Evolutionary conservation across 495 filamentous ascomycete genomes (phyloP).

Genomic region (Penicillium dipodomyicola): DNA sequence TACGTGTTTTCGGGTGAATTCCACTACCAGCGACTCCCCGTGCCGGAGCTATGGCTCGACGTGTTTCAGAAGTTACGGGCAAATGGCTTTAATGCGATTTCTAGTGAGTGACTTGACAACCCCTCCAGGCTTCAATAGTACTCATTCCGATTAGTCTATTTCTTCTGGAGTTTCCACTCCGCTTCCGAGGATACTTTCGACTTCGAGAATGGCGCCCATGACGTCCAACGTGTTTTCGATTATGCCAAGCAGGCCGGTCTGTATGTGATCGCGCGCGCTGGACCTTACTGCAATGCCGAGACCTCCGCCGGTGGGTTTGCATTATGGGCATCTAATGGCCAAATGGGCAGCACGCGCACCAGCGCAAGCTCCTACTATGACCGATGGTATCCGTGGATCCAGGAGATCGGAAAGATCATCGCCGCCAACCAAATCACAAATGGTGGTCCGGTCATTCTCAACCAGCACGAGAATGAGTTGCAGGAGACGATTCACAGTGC

Average conservation of each 20-base stretch:
- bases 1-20: slow-evolving; percentile 60
- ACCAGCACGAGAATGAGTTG: slow-evolving; percentile 55
- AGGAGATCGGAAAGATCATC: slow-evolving; percentile 46
- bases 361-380: slow-evolving; percentile 42
- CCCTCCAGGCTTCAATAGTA: background rate
- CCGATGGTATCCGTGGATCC: slow-evolving; percentile 45
- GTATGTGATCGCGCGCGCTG: slow-evolving; percentile 57
- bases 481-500: slow-evolving; percentile 39
- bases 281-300: slow-evolving; percentile 59
- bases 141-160: slow-evolving; percentile 37
- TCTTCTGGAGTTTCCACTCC: slow-evolving; percentile 57
- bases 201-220: slow-evolving; percentile 54
- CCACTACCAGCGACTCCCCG: slow-evolving; percentile 56
- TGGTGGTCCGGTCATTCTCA: slow-evolving; percentile 52
- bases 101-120: slow-evolving; percentile 18
- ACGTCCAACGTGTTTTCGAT: slow-evolving; percentile 53
- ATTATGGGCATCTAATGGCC: slow-evolving; percentile 52
- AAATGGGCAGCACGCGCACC: slow-evolving; percentile 45
- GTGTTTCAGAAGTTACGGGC: slow-evolving; percentile 62
- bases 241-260: slow-evolving; percentile 56
- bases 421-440: slow-evolving; percentile 51
- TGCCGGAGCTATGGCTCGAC: slow-evolving; percentile 59
- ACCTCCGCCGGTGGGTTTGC: slow-evolving; percentile 50
- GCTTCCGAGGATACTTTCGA: slow-evolving; percentile 50
- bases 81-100: slow-evolving; percentile 54